Percentiles rank a stretch among this genome's conserved stretches.
phyloP scores from a whole-genome alignment of 352 stramenopile species.

The Globisporangium orthogonon region DNA sequence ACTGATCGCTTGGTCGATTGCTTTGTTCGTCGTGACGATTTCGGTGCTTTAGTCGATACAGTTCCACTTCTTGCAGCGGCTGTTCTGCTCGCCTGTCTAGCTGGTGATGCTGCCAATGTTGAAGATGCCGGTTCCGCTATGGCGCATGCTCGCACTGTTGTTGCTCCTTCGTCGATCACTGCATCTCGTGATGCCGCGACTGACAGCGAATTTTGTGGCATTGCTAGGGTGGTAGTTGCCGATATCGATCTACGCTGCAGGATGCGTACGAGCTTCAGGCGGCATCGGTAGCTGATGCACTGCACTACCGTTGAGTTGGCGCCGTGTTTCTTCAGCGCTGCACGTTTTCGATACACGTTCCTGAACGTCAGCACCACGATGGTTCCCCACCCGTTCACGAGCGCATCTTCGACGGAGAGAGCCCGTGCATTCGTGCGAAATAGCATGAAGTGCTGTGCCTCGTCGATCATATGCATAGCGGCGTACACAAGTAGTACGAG shows the following conservation, averaged over 20 bases:
- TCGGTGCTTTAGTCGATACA: too few relatives aligned
- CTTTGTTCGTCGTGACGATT: too few relatives aligned
- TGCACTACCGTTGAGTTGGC: conserved; percentile 16
- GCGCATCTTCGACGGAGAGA: conserved; percentile 11
- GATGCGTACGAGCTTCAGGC: conserved; percentile 9
- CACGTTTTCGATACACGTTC: conserved; percentile 20
- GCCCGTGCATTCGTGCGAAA: conserved; percentile 1
- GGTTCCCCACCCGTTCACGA: conserved; percentile 23
- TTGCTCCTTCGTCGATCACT: too few relatives aligned
- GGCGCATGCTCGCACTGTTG: too few relatives aligned
- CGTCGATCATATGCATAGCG: neutral
- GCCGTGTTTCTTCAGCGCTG: conserved; percentile 8
- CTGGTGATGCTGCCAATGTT: too few relatives aligned
- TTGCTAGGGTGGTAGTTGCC: neutral
- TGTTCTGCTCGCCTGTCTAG: too few relatives aligned
- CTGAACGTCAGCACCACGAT: conserved; percentile 22
- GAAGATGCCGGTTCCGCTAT: too few relatives aligned
- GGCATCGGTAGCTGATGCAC: conserved; percentile 26
- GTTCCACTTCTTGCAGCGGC: too few relatives aligned
- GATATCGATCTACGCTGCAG: neutral
- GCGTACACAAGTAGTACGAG: conserved; percentile 8
- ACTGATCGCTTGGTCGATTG: too few relatives aligned
- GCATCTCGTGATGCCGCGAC: too few relatives aligned
- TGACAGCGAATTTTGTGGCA: neutral
- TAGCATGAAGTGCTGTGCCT: conserved; percentile 4